Evolutionary conservation across 2,329 filamentous ascomycete species (phyloP), one percentile per base, ranked within the genome.

Genomic region (Monosporascus ibericus): DNA sequence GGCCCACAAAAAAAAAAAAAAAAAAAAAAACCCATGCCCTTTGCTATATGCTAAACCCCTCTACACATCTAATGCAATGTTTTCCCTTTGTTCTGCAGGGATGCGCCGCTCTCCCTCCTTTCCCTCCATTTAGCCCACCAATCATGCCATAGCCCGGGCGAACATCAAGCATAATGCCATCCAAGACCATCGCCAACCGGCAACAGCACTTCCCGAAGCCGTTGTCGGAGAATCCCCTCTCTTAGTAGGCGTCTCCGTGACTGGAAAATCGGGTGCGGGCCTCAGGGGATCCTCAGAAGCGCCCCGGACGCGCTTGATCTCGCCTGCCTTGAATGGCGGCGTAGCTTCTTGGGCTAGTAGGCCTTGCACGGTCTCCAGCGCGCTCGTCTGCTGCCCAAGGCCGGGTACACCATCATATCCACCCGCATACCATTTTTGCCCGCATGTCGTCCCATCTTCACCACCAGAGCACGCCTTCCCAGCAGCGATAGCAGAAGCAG

Each of bases 341-440:
- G 64, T 54, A 1, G 75, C 70, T 5, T 71, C 60, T 15, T 68
- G 61, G 15, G 74, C 70, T 48, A 87, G 68, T 3, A 85, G 70
- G 3, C 81, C 81, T 63, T 86, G 83, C 17, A 87, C 72, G 1
- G 76, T 75, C 68, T 86, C 84, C 48, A 87, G 74, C 1, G 82
- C 84, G 51, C 76, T 79, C 80, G 87, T 82, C 63, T 86, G 77
- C 67, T 85, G 80, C 5, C 84, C 84, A 6, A 86, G 72, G 2
- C 82, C 82, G 0, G 71, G 65, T 24, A 67, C 71, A 38, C 75
- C 76, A 60, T 87, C 84, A 55, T 74, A 84, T 1, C 73, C 77
- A 39, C 75, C 76, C 1, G 73, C 69, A 55, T 83, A 85, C 84
- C 84, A 87, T 63, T 76, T 79, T 62, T 80, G 71, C n/a, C 84